Evolutionary conservation across 2,329 filamentous ascomycete species (phyloP), one percentile per base, ranked within the genome.

Genomic region (Ilyonectria robusta): DNA sequence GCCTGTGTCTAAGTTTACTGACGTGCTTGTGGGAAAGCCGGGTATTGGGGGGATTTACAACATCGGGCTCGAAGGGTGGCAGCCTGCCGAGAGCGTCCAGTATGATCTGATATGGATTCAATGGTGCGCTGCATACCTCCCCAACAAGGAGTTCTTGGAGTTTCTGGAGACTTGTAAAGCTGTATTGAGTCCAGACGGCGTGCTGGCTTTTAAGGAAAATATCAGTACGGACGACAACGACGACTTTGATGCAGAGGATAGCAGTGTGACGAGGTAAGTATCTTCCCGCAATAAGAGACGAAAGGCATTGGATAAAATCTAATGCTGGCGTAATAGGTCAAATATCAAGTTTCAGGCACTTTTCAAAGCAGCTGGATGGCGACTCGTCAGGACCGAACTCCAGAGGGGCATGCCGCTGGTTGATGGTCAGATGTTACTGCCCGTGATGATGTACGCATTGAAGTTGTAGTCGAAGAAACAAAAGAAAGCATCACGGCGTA

Each of bases 61-160:
- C 71, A 81, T 91, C 2, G 93, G 93, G 0, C 82, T 97, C 1
- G 92, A 97, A 79, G 85, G 87, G 31, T 97, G 93, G 93, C 66
- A 73, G 17, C 84, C 86, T 1, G 81, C 74, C 0, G 73, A 80
- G 3, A 82, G 76, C 8, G 74, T 80, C 11, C 79, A 81, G 53
- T 98, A 98, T 80, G 92, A 95, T 77, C 79, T 97, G 50, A 90
- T 98, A 67, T 97, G 94, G 93, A 92, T 89, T 59, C 95, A 98
- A 80, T 97, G 95, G 94, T 98, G 94, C 79, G 80, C 95, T 6
- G 93, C 93, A 29, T 92, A 97, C 79, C 83, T 97, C 59, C 94
- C 89, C 0, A 94, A 97, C 77, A 81, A 80, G 8, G 90, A 96
- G 78, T 78, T 97, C 6, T 84, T 92, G 1, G 82, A 82, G 2